phyloP scores from a whole-genome alignment of 2,329 filamentous ascomycete species.

The Paramyrothecium sp. region DNA sequence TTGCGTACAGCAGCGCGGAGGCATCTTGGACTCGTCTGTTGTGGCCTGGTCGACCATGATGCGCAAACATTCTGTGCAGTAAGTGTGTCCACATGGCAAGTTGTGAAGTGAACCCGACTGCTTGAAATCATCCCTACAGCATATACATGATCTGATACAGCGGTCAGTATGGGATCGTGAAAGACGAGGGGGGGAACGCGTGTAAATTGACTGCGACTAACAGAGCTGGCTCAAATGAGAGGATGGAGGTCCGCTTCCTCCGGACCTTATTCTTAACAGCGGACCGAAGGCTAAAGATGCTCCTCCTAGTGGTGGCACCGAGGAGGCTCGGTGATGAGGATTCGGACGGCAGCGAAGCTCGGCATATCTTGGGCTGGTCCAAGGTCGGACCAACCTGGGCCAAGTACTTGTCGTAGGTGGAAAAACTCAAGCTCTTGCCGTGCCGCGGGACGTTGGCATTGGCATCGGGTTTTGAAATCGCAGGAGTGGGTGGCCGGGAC shows the following conservation, averaged over 20 bases:
- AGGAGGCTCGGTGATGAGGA: constrained; percentile 38
- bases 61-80: constrained; percentile 54
- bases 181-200: not conserved
- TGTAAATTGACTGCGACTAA: constrained; percentile 15
- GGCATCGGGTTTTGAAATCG: constrained; percentile 20
- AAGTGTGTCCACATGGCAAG: constrained; percentile 57
- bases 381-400: constrained; percentile 40
- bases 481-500: constrained; percentile 22
- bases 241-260: constrained; percentile 35
- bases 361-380: constrained; percentile 39
- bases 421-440: constrained; percentile 41
- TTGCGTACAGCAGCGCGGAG: constrained; percentile 58
- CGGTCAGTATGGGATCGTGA: constrained; percentile 12
- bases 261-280: constrained; percentile 41
- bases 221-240: constrained; percentile 30
- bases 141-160: constrained; percentile 51
- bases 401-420: constrained; percentile 52
- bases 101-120: constrained; percentile 41
- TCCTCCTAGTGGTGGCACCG: constrained; percentile 42
- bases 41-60: constrained; percentile 54
- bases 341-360: constrained; percentile 26
- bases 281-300: constrained; percentile 44
- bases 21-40: constrained; percentile 59
- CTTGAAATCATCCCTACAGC: constrained; percentile 54
- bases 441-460: constrained; percentile 6